Evolutionary conservation across 2,329 filamentous ascomycete genomes (phyloP), one percentile per base, ranked within the genome.

Genomic region (Boeremia lycopersici): DNA sequence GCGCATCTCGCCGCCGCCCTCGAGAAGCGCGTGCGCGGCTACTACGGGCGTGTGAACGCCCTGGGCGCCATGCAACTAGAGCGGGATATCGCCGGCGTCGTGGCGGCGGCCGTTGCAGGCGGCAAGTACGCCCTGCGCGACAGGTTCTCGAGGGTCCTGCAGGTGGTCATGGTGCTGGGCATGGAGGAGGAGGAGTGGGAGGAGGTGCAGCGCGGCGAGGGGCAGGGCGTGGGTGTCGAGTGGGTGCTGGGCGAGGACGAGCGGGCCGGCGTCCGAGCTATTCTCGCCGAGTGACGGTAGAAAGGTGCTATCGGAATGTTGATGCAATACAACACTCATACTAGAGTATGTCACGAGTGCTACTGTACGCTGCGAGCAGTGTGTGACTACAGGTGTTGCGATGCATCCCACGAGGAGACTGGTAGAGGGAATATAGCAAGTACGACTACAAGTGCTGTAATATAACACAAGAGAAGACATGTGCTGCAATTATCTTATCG

Each of bases 101-200:
- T 96, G 5, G 79, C 65, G 2, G 73, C 83, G 23, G 81, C 83
- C 0, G 86, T 91, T 1, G 82, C 81, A 57, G 90, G 88, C 2
- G 83, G 82, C 4, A 86, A 89, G 67, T 97, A 96, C 71, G 84
- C 84, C 1, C 83, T 95, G 31, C 81, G 91, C 29, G 92, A 96
- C 69, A 76, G 84, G 3, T 96, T 97, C 77, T 81, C 83, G 26
- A 85, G 87, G 67, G 90, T 89, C 53, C 82, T 83, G 55, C 91
- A 97, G 80, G 88, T 96, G 65, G 85, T 89, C 53, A 86, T 96
- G 80, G 86, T 96, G 13, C 87, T 93, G 71, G 93, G 93, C 64
- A 96, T 97, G 91, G 93, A 97, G 72, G 90, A 95, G 30, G 93
- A 97, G 53, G 93, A 97, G 76, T 96, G 92, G 90, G 90, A 93